Conservation (phyloP, 768 basidiomycete species). For the Gelatoporia subvermispora region DNA sequence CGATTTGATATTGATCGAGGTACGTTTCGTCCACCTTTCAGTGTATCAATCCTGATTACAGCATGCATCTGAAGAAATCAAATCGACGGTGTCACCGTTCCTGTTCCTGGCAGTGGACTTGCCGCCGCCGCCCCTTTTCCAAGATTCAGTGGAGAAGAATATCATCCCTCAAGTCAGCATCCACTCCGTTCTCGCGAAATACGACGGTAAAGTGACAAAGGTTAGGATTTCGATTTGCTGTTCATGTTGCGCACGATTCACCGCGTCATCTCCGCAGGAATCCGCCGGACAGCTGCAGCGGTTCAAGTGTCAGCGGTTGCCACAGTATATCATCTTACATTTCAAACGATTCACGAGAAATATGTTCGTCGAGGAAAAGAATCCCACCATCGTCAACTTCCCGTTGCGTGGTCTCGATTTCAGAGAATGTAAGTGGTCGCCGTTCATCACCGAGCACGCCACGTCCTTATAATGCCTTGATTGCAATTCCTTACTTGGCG, state of each 20-base stretch:
- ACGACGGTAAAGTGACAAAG: constrained; percentile 88
- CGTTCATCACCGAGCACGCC: constrained; percentile 9
- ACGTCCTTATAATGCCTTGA: neutral
- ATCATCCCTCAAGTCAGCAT: constrained; percentile 98
- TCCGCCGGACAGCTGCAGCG: constrained; percentile 78
- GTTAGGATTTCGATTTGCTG: constrained; percentile 38
- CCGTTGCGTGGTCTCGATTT: constrained; percentile 92
- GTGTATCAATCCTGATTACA: constrained; percentile 2
- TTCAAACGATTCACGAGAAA: constrained; percentile 98
- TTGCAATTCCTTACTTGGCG: no score
- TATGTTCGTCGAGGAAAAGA: constrained; percentile 95
- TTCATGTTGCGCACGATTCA: constrained; percentile 3
- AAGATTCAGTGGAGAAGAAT: constrained; percentile 94
- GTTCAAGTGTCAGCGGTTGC: constrained; percentile 86
- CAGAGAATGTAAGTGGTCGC: constrained; percentile 67
- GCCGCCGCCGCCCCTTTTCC: constrained; percentile 96
- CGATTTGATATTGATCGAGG: constrained; percentile 94
- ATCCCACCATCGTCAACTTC: constrained; percentile 98
- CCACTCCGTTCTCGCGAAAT: constrained; percentile 86
- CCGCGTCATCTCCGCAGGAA: constrained; percentile 47
- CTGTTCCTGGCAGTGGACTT: constrained; percentile 94
- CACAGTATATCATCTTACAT: constrained; percentile 89
- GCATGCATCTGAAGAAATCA: constrained; percentile 60
- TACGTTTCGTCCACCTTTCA: constrained; percentile 29
- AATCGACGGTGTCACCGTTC: constrained; percentile 82